These are phyloP conservation scores for Blastomyces silverae DNA, from an alignment of 2,329 filamentous ascomycete species.

Conservation along the genomic window DNA sequence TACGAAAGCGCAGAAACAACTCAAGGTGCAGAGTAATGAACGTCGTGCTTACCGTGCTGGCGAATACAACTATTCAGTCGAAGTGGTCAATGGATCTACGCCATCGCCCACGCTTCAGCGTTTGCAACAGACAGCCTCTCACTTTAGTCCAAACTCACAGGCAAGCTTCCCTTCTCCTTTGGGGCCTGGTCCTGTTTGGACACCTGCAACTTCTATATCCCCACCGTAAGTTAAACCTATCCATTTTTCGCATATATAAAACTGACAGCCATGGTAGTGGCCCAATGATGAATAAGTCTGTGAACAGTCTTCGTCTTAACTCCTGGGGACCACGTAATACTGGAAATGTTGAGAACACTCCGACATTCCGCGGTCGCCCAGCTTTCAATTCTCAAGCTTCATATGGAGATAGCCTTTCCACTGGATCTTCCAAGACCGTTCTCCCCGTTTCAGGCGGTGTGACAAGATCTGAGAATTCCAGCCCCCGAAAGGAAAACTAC, in stretches of 20 bases:
- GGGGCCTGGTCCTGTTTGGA: conserved; percentile 40
- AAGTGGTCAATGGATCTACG: conserved; percentile 41
- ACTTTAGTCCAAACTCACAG: conserved; percentile 40
- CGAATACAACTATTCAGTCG: conserved; percentile 67
- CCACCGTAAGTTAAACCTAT: conserved; percentile 38
- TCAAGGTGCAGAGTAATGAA: conserved; percentile 93
- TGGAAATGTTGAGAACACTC: conserved; percentile 37
- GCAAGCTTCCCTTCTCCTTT: conserved; percentile 40
- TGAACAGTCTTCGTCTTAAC: conserved; percentile 31
- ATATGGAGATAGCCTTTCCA: conserved; percentile 31
- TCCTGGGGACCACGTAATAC: conserved; percentile 37
- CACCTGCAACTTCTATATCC: conserved; percentile 44
- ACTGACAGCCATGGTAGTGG: conserved; percentile 34
- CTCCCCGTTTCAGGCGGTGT: conserved; percentile 30
- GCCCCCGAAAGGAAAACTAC: conserved; percentile 37
- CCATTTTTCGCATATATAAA: neutral
- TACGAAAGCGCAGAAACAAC: conserved; percentile 89
- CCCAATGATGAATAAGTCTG: conserved; percentile 36
- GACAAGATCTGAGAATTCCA: conserved; percentile 34
- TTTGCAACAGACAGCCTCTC: conserved; percentile 35
- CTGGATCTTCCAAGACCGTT: conserved; percentile 34
- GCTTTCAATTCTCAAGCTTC: conserved; percentile 26
- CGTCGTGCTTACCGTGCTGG: conserved; percentile 92
- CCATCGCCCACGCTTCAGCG: conserved; percentile 41
- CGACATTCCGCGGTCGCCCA: conserved; percentile 30